Conservation (phyloP, 345 rosid genomes). For the Syzygium aqueum region DNA sequence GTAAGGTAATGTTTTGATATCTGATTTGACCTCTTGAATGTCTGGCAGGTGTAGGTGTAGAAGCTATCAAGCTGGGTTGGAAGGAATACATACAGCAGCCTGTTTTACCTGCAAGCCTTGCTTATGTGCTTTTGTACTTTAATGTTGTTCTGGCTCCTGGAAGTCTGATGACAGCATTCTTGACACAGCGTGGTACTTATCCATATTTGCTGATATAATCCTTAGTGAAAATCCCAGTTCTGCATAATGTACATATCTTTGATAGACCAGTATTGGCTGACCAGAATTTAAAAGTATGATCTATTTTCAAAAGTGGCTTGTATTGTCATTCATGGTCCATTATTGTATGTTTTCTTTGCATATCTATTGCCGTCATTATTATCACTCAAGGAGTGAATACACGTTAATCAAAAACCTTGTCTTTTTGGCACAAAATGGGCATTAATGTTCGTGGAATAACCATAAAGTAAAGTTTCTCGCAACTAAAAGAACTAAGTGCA, state of each 20-base stretch:
- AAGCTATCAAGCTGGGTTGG: slow-evolving; percentile 91
- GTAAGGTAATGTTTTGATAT: background rate
- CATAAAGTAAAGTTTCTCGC: background rate
- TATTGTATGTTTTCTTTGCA: background rate
- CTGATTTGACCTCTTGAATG: slow-evolving; percentile 9
- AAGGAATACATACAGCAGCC: slow-evolving; percentile 90
- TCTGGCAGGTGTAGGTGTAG: slow-evolving; percentile 43
- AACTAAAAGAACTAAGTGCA: background rate
- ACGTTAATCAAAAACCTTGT: background rate
- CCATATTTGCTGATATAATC: background rate
- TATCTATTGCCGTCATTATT: background rate
- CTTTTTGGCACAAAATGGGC: background rate
- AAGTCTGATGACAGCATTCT: slow-evolving; percentile 94
- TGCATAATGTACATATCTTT: background rate
- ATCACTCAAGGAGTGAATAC: background rate
- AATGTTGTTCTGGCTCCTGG: slow-evolving; percentile 88
- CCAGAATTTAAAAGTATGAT: background rate
- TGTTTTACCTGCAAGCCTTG: slow-evolving; percentile 94
- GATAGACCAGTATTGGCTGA: background rate
- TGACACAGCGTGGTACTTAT: slow-evolving; percentile 66
- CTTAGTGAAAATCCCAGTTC: background rate
- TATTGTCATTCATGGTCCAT: background rate
- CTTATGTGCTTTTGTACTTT: slow-evolving; percentile 78
- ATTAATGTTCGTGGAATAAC: background rate
- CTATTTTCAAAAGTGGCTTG: background rate